Base-by-base conservation (phyloP, 1,284 basidiomycete species). In the Serendipita sp. region DNA sequence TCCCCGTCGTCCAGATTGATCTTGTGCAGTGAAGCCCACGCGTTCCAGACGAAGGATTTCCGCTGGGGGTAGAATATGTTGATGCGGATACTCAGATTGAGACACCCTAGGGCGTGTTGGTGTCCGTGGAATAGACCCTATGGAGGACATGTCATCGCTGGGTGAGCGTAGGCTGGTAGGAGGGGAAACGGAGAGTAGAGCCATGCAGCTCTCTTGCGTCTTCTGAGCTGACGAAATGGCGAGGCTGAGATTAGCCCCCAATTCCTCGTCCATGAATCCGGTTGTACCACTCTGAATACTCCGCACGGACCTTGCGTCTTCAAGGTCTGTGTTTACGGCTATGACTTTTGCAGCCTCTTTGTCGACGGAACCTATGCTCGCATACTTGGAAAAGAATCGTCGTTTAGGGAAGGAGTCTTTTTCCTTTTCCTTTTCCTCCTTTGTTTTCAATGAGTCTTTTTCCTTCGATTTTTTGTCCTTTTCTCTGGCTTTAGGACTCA, bases 31-130 rank as follows among this genome's bases (percentile, higher is more conserved):
- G 29, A 53, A 53, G 49, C 49, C 49, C 49, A 53, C 26, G 12
- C 26, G 13, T 29, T 53, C 83, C 6, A 85, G 71, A 69, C 77
- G 76, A 32, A 82, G 75, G 74, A 85, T 78, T 63, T 85, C 82
- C 26, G 80, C 82, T 15, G 82, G 81, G 12, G 83, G 81, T 77
- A 85, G 79, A 66, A 84, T 86, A 53, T 79, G 80, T 69, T 84
- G 81, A 8, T 82, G 81, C 2, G 73, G 75, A 69, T 82, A 83
- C 29, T 84, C 82, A 49, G 66, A 32, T 58, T 62, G 43, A n/a
- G 10, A 12, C 12, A 53, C 49, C 12, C 12, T 10, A 29, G 10
- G 15, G 1, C 49, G 49, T 12, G 1, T 22, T 13, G 49, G 15
- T 53, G 49, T 53, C 22, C 22, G 26, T 1, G 49, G 15, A 15